Base-by-base conservation (phyloP, 495 filamentous ascomycete genomes). In the Hyaloscypha finlandica region DNA sequence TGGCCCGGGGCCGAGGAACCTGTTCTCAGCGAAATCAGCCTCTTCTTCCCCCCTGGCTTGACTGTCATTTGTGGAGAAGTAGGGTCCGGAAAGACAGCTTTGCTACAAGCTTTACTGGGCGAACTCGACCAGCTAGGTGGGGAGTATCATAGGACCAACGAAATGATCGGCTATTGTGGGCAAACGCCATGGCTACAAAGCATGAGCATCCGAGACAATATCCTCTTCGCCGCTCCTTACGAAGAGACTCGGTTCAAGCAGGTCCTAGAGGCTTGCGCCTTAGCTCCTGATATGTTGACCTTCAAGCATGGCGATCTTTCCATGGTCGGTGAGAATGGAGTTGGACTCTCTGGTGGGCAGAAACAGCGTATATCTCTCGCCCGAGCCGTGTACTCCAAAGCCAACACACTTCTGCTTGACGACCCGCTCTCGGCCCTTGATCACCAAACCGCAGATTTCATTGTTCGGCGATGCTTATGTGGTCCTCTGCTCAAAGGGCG, bases 131-230 rank as follows among this genome's bases (percentile, higher is more conserved):
- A 82, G 68, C 74, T 83, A 19, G 73, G 75, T 14, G 92, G 92
- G 8, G 79, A 84, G 8, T 82, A 83, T 29, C 74, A 79, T 11
- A 76, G 87, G 19, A 86, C 91, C 4, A 85, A 84, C 30, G 87
- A 89, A 59, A 89, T 88, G 79, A 78, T 94, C 2, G 92, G 89
- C 11, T 96, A 94, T 77, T 94, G 91, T 73, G 86, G 88, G 3
- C 92, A 96, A 70, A 90, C 87, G 4, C 90, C 92, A n/a, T 96
- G 92, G 92, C 81, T 96, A 8, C 91, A 95, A 73, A 94, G 90
- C 71, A 94, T 94, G 91, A 94, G 86, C 66, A 93, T 96, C 55
- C 88, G 71, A 63, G 68, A 73, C 6, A 73, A 73, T 55, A 71
- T 73, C 22, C 62, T 73, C 1, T 95, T 95, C 74, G 89, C 88